These are phyloP conservation scores for Colletotrichum australisinense DNA, from an alignment of 2,329 filamentous ascomycete species.

Conservation along the genomic window DNA sequence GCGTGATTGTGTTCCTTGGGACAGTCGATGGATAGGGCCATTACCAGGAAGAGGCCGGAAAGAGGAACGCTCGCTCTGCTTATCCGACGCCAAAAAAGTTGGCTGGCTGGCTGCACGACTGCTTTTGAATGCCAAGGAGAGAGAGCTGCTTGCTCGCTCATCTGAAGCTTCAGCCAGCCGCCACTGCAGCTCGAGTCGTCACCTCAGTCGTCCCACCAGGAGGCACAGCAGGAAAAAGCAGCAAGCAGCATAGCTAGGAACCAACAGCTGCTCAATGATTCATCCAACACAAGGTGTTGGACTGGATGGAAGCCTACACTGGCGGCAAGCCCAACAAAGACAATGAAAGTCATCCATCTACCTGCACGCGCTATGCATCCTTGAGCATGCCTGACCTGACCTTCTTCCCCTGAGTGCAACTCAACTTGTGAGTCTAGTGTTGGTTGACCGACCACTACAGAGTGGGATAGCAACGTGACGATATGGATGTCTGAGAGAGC, in stretches of 20 bases:
- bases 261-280: background rate
- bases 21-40: constrained; percentile 20
- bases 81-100: constrained; percentile 37
- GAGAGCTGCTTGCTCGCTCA: constrained; percentile 9
- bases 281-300: constrained; percentile 9
- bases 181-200: background rate
- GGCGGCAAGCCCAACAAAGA: constrained; percentile 25
- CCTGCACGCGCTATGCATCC: constrained; percentile 12
- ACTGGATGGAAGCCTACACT: constrained; percentile 12
- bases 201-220: background rate
- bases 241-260: background rate
- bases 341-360: constrained; percentile 25
- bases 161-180: constrained; percentile 13
- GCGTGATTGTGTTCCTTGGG: constrained; percentile 27
- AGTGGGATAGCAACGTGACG: background rate
- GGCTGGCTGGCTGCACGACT: constrained; percentile 15
- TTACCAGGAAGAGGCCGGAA: constrained; percentile 27
- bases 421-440: background rate
- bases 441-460: background rate
- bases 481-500: background rate
- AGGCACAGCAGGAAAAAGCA: constrained; percentile 4
- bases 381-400: constrained; percentile 16
- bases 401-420: background rate
- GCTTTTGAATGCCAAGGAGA: constrained; percentile 5
- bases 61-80: constrained; percentile 38